Conservation (phyloP, 345 rosid species). For the Triadica sebifera region DNA sequence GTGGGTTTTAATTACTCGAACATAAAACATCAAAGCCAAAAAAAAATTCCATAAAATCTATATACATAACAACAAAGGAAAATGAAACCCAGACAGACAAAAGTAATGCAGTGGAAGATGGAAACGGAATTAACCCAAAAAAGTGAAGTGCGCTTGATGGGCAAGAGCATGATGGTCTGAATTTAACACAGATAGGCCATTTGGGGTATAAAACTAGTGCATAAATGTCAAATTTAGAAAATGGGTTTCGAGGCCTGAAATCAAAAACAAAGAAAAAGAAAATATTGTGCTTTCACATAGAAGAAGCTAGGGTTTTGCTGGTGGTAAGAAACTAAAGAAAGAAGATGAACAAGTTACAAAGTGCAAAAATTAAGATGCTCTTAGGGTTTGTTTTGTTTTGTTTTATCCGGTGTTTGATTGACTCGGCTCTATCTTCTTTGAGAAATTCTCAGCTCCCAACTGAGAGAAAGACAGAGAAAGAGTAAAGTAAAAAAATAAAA, state of each 20-base stretch:
- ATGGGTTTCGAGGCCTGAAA: conserved; percentile 24
- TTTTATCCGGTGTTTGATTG: conserved; percentile 24
- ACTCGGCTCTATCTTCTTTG: conserved; percentile 45
- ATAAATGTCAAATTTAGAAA: conserved; percentile 29
- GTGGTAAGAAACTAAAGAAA: background rate
- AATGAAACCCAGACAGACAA: conserved; percentile 11
- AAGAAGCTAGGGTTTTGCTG: conserved; percentile 34
- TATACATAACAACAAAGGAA: background rate
- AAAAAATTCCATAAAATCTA: background rate
- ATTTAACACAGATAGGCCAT: conserved; percentile 35
- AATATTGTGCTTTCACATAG: conserved; percentile 27
- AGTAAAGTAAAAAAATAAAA: conserved; percentile 32
- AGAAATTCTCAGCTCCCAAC: conserved; percentile 38
- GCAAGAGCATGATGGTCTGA: conserved; percentile 50
- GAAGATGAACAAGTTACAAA: conserved; percentile 10
- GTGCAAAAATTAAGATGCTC: conserved; percentile 23
- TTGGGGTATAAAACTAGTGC: conserved; percentile 17
- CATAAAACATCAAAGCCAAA: background rate
- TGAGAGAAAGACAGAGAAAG: conserved; percentile 23
- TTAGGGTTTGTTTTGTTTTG: conserved; percentile 39
- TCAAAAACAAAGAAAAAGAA: conserved; percentile 10
- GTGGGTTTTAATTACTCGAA: background rate
- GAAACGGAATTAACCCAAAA: conserved; percentile 40
- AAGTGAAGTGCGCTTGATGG: conserved; percentile 41
- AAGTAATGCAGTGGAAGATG: conserved; percentile 18